Evolutionary conservation across 768 basidiomycete genomes (phyloP).

Genomic region (Russula brevipes): DNA sequence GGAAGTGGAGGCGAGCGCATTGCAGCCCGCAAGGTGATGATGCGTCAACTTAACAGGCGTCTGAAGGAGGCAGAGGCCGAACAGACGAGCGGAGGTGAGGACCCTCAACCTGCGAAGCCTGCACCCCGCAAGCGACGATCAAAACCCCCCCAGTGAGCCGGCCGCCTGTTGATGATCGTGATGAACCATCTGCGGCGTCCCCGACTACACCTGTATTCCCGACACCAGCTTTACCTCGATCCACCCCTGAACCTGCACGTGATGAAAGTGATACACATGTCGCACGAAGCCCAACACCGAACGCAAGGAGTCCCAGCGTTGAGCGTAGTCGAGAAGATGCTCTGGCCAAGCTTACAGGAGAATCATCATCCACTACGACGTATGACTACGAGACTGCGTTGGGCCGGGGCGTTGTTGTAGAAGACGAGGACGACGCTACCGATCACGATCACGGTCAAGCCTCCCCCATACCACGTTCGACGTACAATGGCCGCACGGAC

Average conservation of each 20-base stretch:
- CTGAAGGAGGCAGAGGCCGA: slow-evolving; percentile 60
- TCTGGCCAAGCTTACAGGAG: slow-evolving; percentile 23
- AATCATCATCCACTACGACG: slow-evolving; percentile 4
- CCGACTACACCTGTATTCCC: slow-evolving; percentile 25
- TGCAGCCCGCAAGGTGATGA: slow-evolving; percentile 63
- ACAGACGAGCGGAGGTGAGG: slow-evolving; percentile 56
- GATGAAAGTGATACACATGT: slow-evolving; percentile 6
- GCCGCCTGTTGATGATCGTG: slow-evolving; percentile 32
- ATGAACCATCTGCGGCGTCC: slow-evolving; percentile 29
- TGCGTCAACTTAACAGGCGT: slow-evolving; percentile 55
- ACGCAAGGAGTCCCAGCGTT: slow-evolving; percentile 22
- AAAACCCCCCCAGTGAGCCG: slow-evolving; percentile 17
- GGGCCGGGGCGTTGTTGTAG: slow-evolving; percentile 23
- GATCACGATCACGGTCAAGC: slow-evolving; percentile 27
- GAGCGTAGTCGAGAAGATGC: slow-evolving; percentile 25
- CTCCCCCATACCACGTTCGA: slow-evolving; percentile 37
- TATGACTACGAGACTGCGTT: slow-evolving; percentile 21
- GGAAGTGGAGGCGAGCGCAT: slow-evolving; percentile 76
- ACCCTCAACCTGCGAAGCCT: slow-evolving; percentile 28
- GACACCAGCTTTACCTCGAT: slow-evolving; percentile 14
- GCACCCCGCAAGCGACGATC: slow-evolving; percentile 23
- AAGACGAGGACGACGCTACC: slow-evolving; percentile 24
- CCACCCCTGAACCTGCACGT: slow-evolving; percentile 16
- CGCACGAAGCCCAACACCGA: slow-evolving; percentile 23
- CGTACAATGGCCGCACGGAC: slow-evolving; percentile 43